Evolutionary conservation across 1,284 basidiomycete genomes (phyloP).

Genomic region (Sutorius eximius): DNA sequence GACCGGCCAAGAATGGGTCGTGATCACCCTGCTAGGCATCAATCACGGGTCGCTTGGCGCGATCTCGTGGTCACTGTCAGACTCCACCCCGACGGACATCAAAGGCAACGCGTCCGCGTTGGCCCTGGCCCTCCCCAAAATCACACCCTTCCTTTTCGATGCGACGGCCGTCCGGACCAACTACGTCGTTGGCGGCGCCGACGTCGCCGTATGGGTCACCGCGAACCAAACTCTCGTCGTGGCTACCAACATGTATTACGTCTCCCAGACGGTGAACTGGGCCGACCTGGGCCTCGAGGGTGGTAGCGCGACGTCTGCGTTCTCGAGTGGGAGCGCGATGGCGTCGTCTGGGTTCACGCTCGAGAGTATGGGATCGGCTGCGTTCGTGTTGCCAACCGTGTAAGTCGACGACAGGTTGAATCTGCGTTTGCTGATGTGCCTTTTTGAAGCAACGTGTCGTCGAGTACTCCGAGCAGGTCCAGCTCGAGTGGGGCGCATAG

Average conservation of each 20-base stretch:
- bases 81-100: slow-evolving; percentile 63
- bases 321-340: slow-evolving; percentile 16
- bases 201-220: slow-evolving; percentile 44
- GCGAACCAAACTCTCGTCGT: slow-evolving; percentile 40
- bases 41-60: slow-evolving; percentile 71
- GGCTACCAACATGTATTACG: slow-evolving; percentile 41
- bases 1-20: slow-evolving; percentile 67
- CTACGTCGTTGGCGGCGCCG: slow-evolving; percentile 36
- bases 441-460: not conserved
- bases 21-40: slow-evolving; percentile 61
- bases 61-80: slow-evolving; percentile 57
- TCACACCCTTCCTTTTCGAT: slow-evolving; percentile 43
- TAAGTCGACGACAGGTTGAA: slow-evolving; percentile 13
- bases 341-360: slow-evolving; percentile 19
- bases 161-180: slow-evolving; percentile 29
- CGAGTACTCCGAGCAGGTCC: not conserved
- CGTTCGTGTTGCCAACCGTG: slow-evolving; percentile 18
- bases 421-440: not conserved
- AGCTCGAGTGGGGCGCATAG: not conserved
- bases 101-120: slow-evolving; percentile 57
- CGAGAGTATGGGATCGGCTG: slow-evolving; percentile 23
- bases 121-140: slow-evolving; percentile 43
- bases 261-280: slow-evolving; percentile 26
- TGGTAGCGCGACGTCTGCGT: slow-evolving; percentile 2
- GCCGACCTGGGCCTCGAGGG: slow-evolving; percentile 6